phyloP scores from a whole-genome alignment of 306 rosid species.

The Crataegus laevigata region DNA sequence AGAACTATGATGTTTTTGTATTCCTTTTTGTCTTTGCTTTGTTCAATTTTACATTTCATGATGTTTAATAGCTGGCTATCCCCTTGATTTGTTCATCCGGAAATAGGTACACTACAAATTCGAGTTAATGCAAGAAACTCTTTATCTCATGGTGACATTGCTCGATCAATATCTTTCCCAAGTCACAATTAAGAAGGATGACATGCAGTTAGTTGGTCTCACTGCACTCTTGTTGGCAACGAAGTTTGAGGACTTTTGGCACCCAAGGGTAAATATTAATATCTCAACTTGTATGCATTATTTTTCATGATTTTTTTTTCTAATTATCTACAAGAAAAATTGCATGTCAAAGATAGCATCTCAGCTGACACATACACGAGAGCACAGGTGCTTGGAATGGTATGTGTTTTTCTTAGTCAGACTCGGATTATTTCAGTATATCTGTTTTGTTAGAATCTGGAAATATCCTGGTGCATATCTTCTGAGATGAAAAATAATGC shows the following conservation, averaged over 20 bases:
- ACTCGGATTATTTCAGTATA: not conserved
- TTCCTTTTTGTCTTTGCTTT: not conserved
- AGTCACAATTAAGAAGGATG: conserved; percentile 49
- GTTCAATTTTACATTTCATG: not conserved
- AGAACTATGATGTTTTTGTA: conserved; percentile 1
- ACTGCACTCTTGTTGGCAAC: conserved; percentile 87
- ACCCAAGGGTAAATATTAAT: conserved; percentile 58
- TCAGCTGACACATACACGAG: conserved; percentile 82
- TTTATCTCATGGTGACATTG: conserved; percentile 63
- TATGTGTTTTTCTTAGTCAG: conserved; percentile 14
- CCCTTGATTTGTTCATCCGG: conserved; percentile 7
- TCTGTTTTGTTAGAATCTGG: not conserved
- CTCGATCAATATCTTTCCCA: conserved; percentile 78
- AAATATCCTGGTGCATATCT: not conserved
- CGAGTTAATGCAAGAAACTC: conserved; percentile 89
- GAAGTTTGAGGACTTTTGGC: conserved; percentile 92
- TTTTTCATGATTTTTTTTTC: not conserved
- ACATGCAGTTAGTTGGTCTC: conserved; percentile 87
- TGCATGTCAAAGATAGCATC: conserved; percentile 73
- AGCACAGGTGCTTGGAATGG: conserved; percentile 79
- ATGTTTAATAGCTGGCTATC: not conserved
- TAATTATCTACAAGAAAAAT: conserved; percentile 10
- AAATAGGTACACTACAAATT: conserved; percentile 77
- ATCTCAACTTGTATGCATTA: not conserved
- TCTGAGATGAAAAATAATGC: not conserved